A percentile compares a stretch with the other conserved stretches of the same genome.
phyloP scores from a whole-genome alignment of 331 rosid genomes.

The Pyrus hybrid region DNA sequence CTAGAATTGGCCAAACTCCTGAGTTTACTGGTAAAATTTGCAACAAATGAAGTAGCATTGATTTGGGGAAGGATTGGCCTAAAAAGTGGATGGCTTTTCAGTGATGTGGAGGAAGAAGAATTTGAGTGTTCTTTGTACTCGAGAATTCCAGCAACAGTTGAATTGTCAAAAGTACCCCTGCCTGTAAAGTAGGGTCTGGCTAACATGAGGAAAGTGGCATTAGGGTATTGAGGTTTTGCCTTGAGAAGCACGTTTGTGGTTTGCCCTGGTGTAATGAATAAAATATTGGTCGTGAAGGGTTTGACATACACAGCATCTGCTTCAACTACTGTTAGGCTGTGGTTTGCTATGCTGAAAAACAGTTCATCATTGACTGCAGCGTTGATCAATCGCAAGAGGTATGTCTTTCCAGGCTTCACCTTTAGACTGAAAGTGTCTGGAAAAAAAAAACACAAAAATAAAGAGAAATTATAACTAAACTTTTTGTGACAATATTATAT shows the following conservation, averaged over 20 bases:
- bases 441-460: neutral
- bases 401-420: conserved; percentile 35
- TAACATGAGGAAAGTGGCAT: conserved; percentile 27
- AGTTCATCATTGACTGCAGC: conserved; percentile 31
- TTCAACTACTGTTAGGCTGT: conserved; percentile 27
- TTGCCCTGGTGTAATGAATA: conserved; percentile 33
- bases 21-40: conserved; percentile 16
- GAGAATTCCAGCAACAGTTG: conserved; percentile 36
- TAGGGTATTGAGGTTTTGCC: conserved; percentile 17
- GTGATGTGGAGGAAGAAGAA: neutral
- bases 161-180: conserved; percentile 25
- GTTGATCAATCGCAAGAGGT: conserved; percentile 28
- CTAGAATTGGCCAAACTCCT: conserved; percentile 22
- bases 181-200: conserved; percentile 43
- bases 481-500: neutral
- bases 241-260: conserved; percentile 38
- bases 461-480: neutral
- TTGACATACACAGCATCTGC: conserved; percentile 38
- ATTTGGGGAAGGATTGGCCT: conserved; percentile 22
- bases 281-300: conserved; percentile 22
- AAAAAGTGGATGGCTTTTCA: neutral
- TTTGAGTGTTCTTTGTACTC: conserved; percentile 12
- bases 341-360: conserved; percentile 36
- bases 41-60: conserved; percentile 22
- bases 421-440: conserved; percentile 30